Percentiles rank a stretch among this genome's conserved stretches.
These are phyloP conservation scores for Strobilomyces dryophilus DNA, from an alignment of 768 basidiomycete genomes.

Conservation along the genomic window DNA sequence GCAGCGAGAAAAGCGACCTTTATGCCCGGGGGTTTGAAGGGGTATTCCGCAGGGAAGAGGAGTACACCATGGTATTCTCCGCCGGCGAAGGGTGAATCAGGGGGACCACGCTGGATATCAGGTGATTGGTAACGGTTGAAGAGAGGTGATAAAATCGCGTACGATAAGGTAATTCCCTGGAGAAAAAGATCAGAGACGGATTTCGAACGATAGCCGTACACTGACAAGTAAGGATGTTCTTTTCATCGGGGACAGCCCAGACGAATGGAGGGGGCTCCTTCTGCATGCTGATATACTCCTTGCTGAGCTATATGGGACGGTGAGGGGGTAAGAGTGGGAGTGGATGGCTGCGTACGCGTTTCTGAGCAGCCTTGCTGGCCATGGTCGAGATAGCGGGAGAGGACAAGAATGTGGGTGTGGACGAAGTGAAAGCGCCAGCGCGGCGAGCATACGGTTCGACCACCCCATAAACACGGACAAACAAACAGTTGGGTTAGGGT, in stretches of 20 bases:
- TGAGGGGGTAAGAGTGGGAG: neutral
- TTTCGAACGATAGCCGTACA: constrained; percentile 15
- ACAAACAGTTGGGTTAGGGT: constrained; percentile 24
- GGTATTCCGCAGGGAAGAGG: constrained; percentile 91
- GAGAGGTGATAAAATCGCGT: constrained; percentile 23
- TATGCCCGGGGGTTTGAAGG: constrained; percentile 95
- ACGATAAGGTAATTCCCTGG: constrained; percentile 96
- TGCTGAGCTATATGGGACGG: constrained; percentile 51
- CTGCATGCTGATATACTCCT: constrained; percentile 92
- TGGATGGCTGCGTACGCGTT: constrained; percentile 52
- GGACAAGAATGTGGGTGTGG: constrained; percentile 18
- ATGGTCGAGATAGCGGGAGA: constrained; percentile 34
- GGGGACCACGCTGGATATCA: constrained; percentile 73
- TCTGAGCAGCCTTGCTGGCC: constrained; percentile 85
- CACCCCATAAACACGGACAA: constrained; percentile 28
- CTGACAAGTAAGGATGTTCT: constrained; percentile 94
- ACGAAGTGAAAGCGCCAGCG: constrained; percentile 21
- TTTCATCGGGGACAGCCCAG: constrained; percentile 94
- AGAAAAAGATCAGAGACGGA: constrained; percentile 5
- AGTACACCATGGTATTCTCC: constrained; percentile 95
- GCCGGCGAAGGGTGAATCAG: constrained; percentile 85
- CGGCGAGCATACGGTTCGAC: constrained; percentile 18
- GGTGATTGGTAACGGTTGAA: constrained; percentile 5
- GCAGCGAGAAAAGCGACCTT: constrained; percentile 52
- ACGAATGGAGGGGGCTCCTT: constrained; percentile 92